Evolutionary conservation across 441 rosid genomes (phyloP).

Genomic region (Pelargonium cotyledonis): DNA sequence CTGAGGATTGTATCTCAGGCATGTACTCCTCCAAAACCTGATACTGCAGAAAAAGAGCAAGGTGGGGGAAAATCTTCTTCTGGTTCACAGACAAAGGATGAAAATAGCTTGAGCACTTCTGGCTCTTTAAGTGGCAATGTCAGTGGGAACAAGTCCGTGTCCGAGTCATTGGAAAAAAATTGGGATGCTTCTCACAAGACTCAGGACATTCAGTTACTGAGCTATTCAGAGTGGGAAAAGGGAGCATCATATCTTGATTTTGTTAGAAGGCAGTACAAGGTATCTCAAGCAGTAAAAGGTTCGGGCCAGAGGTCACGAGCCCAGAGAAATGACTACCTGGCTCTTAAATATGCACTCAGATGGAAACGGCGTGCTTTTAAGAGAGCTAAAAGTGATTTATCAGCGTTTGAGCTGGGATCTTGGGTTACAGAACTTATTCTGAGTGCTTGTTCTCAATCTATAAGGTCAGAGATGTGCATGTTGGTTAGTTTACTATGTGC

Average conservation of each 20-base stretch:
- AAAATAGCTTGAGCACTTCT: constrained; percentile 38
- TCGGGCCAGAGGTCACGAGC: constrained; percentile 68
- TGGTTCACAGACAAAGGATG: constrained; percentile 60
- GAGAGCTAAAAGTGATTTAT: constrained; percentile 62
- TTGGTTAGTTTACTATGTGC: constrained; percentile 84
- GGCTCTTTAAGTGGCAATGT: constrained; percentile 39
- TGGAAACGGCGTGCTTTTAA: constrained; percentile 81
- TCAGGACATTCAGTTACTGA: constrained; percentile 80
- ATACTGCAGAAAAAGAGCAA: constrained; percentile 79
- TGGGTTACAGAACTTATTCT: constrained; percentile 99
- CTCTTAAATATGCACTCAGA: constrained; percentile 87
- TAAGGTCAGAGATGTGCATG: constrained; percentile 99
- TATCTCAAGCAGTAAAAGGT: constrained; percentile 70
- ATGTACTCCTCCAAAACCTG: constrained; percentile 99
- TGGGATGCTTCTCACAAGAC: constrained; percentile 64
- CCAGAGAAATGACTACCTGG: constrained; percentile 79
- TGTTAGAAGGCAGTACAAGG: constrained; percentile 98
- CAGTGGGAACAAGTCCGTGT: constrained; percentile 35
- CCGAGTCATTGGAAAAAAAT: constrained; percentile 62
- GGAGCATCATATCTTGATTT: constrained; percentile 99
- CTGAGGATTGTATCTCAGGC: constrained; percentile 96
- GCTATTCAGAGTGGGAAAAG: constrained; percentile 98
- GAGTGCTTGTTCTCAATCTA: constrained; percentile 99
- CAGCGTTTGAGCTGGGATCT: constrained; percentile 90
- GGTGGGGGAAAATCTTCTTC: constrained; percentile 47